Evolutionary conservation across 2,329 filamentous ascomycete species (phyloP).

Genomic region (Fusarium tjaetaba): DNA sequence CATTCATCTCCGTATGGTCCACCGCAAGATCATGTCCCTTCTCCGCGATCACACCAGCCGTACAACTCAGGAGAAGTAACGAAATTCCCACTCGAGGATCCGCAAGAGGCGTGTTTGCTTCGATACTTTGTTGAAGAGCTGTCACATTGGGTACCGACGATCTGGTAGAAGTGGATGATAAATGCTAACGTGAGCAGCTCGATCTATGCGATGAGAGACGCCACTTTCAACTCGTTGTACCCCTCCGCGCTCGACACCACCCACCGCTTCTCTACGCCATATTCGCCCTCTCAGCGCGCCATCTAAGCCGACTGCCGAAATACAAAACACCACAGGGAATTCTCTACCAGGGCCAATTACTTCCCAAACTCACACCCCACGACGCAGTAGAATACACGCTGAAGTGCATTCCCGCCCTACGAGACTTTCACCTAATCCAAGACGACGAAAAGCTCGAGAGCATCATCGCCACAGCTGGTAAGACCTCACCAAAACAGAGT

Average conservation of each 20-base stretch:
- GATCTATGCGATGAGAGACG: slow-evolving; percentile 53
- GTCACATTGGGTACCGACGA: slow-evolving; percentile 49
- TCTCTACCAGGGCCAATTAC: slow-evolving; percentile 51
- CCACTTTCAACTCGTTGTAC: slow-evolving; percentile 53
- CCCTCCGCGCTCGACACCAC: slow-evolving; percentile 48
- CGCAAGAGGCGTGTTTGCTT: slow-evolving; percentile 52
- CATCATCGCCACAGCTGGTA: slow-evolving; percentile 50
- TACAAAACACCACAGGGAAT: slow-evolving; percentile 51
- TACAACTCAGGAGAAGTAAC: slow-evolving; percentile 10
- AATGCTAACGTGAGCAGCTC: slow-evolving; percentile 44
- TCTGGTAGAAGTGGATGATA: rapidly evolving
- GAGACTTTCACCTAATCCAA: slow-evolving; percentile 49
- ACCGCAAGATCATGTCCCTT: slow-evolving; percentile 6
- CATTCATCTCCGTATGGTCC: slow-evolving; percentile 23
- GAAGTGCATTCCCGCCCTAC: slow-evolving; percentile 52
- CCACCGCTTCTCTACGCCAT: slow-evolving; percentile 53
- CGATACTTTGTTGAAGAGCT: slow-evolving; percentile 54
- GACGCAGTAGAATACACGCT: slow-evolving; percentile 54
- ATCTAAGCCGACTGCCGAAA: slow-evolving; percentile 51
- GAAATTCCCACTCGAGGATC: slow-evolving; percentile 47
- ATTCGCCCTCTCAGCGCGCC: slow-evolving; percentile 53
- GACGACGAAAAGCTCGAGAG: slow-evolving; percentile 54
- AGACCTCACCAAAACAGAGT: background rate
- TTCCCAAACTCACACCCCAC: slow-evolving; percentile 49
- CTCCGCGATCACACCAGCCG: slow-evolving; percentile 15